phyloP scores from a whole-genome alignment of 2,329 filamentous ascomycete species.

The Alternaria gansuensis region DNA sequence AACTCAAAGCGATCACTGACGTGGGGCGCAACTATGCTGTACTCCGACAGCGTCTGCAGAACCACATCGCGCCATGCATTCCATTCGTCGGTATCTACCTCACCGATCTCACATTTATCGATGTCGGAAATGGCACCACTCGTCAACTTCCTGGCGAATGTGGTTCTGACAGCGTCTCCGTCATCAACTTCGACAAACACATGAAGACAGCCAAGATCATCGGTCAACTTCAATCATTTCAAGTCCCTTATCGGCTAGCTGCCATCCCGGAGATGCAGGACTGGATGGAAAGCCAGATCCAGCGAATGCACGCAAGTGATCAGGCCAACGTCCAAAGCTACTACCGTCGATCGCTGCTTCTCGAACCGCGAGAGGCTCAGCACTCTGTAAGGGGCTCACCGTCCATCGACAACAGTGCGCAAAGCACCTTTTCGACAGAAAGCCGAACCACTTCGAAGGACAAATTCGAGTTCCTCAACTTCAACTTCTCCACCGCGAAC shows the following conservation, averaged over 20 bases:
- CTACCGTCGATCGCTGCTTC: slow-evolving; percentile 83
- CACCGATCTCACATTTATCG: slow-evolving; percentile 94
- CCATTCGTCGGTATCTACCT: slow-evolving; percentile 97
- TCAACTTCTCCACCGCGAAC: slow-evolving; percentile 48
- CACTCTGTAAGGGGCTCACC: slow-evolving; percentile 40
- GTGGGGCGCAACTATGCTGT: slow-evolving; percentile 90
- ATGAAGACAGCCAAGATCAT: slow-evolving; percentile 94
- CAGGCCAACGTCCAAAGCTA: slow-evolving; percentile 71
- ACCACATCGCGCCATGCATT: slow-evolving; percentile 88
- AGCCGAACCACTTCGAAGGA: slow-evolving; percentile 47
- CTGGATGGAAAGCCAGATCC: slow-evolving; percentile 86
- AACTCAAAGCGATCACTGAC: slow-evolving; percentile 85
- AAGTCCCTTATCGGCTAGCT: slow-evolving; percentile 86
- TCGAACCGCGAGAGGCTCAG: slow-evolving; percentile 75
- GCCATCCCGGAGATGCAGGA: slow-evolving; percentile 90
- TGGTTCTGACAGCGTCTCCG: slow-evolving; percentile 71
- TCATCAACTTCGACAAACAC: slow-evolving; percentile 99
- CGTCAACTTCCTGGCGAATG: slow-evolving; percentile 73
- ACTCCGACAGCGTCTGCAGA: slow-evolving; percentile 81
- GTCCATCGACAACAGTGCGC: slow-evolving; percentile 38
- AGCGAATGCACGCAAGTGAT: slow-evolving; percentile 73
- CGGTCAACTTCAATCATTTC: slow-evolving; percentile 92
- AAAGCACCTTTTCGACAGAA: slow-evolving; percentile 40
- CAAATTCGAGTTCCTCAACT: slow-evolving; percentile 52
- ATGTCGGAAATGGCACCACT: slow-evolving; percentile 89